Evolutionary conservation across 2,329 filamentous ascomycete genomes (phyloP).

Genomic region (Sclerotinia subarctica): DNA sequence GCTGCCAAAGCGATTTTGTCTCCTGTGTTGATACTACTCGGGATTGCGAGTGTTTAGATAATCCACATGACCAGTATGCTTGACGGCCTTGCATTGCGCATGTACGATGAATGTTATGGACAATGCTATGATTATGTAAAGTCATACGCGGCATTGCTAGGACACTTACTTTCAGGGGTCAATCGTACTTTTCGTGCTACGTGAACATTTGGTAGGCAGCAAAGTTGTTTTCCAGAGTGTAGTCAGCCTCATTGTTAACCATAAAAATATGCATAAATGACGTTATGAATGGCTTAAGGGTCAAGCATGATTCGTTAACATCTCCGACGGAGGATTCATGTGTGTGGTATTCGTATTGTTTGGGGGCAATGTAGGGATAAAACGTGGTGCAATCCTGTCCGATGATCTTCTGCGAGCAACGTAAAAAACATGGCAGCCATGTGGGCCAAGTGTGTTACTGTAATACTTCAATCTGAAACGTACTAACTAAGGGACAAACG

Average conservation of each 20-base stretch:
- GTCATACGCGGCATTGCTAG: not conserved
- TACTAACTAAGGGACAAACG: not conserved
- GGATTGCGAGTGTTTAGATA: not conserved
- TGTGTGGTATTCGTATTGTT: slow-evolving; percentile 1
- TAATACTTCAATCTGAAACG: not conserved
- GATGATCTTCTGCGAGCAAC: not conserved
- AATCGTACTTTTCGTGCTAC: not conserved
- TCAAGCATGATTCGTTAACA: not conserved
- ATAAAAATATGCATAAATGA: slow-evolving; percentile 1
- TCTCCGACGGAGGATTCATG: slow-evolving; percentile 1
- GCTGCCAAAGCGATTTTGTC: no score
- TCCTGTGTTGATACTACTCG: not conserved
- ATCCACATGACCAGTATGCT: not conserved
- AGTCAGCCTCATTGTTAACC: not conserved
- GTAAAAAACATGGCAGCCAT: slow-evolving; percentile 5
- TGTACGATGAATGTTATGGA: not conserved
- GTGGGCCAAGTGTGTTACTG: not conserved
- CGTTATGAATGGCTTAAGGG: not conserved
- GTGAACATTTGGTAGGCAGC: not conserved
- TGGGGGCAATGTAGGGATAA: not conserved
- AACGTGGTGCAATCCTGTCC: not conserved
- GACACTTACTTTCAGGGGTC: not conserved
- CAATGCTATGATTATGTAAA: not conserved
- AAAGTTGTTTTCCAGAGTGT: not conserved
- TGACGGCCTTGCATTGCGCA: not conserved